Percentiles rank a stretch among this genome's conserved stretches.
These are phyloP conservation scores for Russula abietina DNA, from an alignment of 768 basidiomycete species.

Conservation along the genomic window DNA sequence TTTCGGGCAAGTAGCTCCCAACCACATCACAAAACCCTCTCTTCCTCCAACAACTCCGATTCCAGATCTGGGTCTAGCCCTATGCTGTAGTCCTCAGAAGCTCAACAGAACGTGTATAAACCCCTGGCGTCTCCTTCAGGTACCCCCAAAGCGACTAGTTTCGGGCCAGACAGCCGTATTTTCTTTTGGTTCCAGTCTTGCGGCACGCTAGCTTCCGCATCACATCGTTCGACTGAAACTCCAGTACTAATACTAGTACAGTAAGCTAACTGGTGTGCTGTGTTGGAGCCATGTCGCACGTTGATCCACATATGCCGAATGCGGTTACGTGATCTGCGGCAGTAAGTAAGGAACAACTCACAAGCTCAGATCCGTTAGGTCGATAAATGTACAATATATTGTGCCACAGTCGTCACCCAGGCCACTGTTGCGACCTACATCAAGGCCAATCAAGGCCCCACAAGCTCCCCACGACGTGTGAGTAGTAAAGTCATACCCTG, in stretches of 20 bases:
- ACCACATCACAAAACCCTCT: neutral
- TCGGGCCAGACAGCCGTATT: neutral
- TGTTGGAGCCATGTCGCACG: neutral
- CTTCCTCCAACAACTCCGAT: neutral
- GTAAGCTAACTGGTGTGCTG: no score
- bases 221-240: no score
- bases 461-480: neutral
- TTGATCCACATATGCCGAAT: neutral
- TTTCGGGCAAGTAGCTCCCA: neutral
- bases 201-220: neutral
- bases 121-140: conserved; percentile 1
- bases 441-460: neutral
- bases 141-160: neutral
- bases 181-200: neutral
- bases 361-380: neutral
- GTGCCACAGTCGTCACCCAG: neutral
- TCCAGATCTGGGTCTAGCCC: neutral
- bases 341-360: neutral
- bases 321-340: neutral
- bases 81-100: neutral
- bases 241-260: no score
- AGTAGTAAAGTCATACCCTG: neutral
- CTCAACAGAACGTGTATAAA: neutral
- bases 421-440: neutral
- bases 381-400: neutral